Base-by-base conservation (phyloP, 2,329 filamentous ascomycete genomes). In the Cladosporium sphaerospermum region DNA sequence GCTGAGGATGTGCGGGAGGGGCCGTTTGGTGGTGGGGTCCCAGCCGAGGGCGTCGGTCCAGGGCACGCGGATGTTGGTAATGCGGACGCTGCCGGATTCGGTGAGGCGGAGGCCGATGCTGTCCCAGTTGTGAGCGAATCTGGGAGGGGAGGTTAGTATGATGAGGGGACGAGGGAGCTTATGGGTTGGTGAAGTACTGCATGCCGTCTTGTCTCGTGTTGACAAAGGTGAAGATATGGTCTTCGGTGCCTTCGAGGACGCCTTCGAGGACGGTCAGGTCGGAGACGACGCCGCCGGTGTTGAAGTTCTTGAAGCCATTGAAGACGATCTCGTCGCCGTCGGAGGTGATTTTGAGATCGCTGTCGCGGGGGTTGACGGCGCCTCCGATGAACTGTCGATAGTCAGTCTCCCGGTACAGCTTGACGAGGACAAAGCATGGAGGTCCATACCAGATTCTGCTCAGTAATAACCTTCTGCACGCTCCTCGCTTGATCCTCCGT, bases 241-340 rank as follows among this genome's bases (percentile, higher is more conserved):
- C 72, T 4, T 75, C 72, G 0, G 80, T 83, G 14, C 73, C 78
- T 5, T 79, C 75, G n/a, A 77, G 69, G 0, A 81, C 78, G 16
- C 83, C 83, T 60, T 86, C 83, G 0, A 86, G 73, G 0, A 86
- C 80, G 0, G 82, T 85, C 16, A 86, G 67, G 54, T 86, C 83
- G 0, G 81, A 84, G 2, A 86, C 73, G 0, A 84, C 82, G 23
- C 82, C 83, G 0, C 83, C 83, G 0, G 83, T 86, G 62, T 83
- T 86, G 72, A 86, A 86, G 67, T 79, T 74, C 65, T 86, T 86
- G 66, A 74, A 75, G 1, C 83, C 82, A 54, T 79, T 78, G 65
- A 83, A 85, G 2, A 82, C 64, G 11, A 85, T 64, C 2, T 75
- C 68, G 3, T 81, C 77, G 1, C 78, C 80, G 1, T 80, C 73